Conservation (phyloP, 1,284 basidiomycete species). For the Tilletia caries region DNA sequence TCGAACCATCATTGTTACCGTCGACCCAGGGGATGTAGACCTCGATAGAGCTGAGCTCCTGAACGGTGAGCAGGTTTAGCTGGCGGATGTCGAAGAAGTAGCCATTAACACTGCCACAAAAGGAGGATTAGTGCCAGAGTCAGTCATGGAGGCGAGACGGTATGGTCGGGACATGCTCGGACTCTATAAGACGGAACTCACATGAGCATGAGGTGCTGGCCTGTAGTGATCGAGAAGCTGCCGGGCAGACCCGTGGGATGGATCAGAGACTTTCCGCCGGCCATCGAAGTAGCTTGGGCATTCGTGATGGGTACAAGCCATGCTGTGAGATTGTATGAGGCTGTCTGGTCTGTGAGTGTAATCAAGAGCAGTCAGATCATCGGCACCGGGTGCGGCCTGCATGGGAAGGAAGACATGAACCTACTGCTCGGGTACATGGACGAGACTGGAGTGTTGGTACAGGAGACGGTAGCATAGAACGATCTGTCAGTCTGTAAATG, state of each 20-base stretch:
- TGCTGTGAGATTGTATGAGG: constrained; percentile 2
- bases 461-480: background rate
- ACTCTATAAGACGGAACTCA: background rate
- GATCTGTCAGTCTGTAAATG: background rate
- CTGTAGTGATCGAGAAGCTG: background rate
- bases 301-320: constrained; percentile 9
- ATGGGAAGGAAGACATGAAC: background rate
- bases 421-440: background rate
- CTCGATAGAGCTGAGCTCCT: constrained; percentile 8
- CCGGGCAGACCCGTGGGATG: background rate
- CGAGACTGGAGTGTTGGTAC: background rate
- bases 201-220: constrained; percentile 13
- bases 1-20: constrained; percentile 1
- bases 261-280: constrained; percentile 4
- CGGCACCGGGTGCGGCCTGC: too few species aligned
- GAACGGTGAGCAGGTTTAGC: constrained; percentile 11
- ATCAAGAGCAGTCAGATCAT: background rate
- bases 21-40: constrained; percentile 13
- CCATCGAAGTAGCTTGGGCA: constrained; percentile 9
- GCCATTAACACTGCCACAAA: background rate
- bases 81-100: constrained; percentile 12
- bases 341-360: constrained; percentile 6
- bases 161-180: too few species aligned
- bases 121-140: background rate
- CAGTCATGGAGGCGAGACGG: background rate